Evolutionary conservation across 176 grass and related monocot species (phyloP).

Genomic region (Zizania latifolia): DNA sequence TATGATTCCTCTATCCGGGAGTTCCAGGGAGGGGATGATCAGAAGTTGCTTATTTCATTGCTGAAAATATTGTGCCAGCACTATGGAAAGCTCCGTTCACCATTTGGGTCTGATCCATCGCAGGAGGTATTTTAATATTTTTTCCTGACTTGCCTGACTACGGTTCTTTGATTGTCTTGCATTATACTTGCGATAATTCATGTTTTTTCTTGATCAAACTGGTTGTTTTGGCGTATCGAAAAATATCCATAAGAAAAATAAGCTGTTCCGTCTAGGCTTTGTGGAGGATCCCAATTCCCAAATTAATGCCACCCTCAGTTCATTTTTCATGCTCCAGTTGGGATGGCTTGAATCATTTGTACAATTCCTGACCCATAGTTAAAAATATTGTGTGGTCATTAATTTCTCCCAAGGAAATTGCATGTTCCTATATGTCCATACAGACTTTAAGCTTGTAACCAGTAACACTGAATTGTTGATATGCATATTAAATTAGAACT

Average conservation of each 20-base stretch:
- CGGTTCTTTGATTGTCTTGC: neutral
- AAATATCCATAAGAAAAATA: neutral
- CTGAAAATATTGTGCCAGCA: constrained; percentile 84
- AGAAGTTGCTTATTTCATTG: constrained; percentile 67
- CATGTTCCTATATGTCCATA: neutral
- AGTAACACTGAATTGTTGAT: neutral
- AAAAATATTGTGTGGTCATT: neutral
- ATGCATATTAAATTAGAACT: neutral
- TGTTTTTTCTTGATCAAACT: neutral
- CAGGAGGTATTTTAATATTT: constrained; percentile 77
- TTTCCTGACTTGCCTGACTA: constrained; percentile 9
- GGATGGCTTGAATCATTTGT: neutral
- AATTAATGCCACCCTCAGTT: neutral
- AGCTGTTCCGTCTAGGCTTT: neutral
- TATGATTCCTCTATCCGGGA: constrained; percentile 48
- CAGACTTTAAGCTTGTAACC: neutral
- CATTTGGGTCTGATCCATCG: constrained; percentile 80
- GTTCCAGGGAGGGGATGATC: constrained; percentile 60
- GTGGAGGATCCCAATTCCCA: neutral
- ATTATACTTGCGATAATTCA: neutral
- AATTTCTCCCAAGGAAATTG: neutral
- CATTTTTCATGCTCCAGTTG: neutral
- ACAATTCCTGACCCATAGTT: neutral
- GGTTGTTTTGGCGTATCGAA: neutral
- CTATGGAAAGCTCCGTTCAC: constrained; percentile 92